Conservation (phyloP, 1,284 basidiomycete genomes). For the Leccinum pallidistipes region DNA sequence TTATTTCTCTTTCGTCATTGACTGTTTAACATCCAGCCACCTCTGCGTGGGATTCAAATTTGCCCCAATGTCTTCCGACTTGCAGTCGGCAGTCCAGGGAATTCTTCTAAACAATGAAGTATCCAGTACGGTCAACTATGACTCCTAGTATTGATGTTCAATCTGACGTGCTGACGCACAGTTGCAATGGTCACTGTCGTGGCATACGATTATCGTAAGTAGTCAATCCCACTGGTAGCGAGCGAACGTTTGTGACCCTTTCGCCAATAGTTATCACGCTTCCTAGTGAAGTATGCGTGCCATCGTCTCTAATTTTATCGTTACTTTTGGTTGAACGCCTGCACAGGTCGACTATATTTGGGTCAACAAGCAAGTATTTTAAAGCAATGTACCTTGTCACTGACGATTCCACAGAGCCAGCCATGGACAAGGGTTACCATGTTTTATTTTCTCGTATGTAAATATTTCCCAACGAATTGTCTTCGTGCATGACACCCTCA, state of each 20-base stretch:
- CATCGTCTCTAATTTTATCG: not conserved
- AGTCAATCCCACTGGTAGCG: not conserved
- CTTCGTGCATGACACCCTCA: not conserved
- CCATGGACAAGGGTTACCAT: not conserved
- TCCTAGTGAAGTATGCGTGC: not conserved
- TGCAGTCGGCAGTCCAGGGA: not conserved
- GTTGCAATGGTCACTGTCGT: not conserved
- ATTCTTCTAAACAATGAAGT: not conserved
- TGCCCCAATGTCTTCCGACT: not conserved
- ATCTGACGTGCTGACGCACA: not conserved
- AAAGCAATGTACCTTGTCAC: not conserved
- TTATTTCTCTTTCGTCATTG: not conserved
- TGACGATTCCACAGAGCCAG: not conserved
- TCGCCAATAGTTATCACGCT: not conserved
- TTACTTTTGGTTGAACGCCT: not conserved
- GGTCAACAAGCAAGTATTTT: not conserved
- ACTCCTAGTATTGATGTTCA: not conserved
- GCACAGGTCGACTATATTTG: not conserved
- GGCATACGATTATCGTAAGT: not conserved
- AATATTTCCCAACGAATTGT: not conserved
- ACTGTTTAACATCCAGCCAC: not conserved
- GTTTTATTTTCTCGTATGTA: not conserved
- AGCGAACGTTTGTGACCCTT: not conserved
- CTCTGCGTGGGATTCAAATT: not conserved
- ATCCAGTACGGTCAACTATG: not conserved